Conservation (phyloP, 2,329 filamentous ascomycete species). For the Talaromyces sp. region DNA sequence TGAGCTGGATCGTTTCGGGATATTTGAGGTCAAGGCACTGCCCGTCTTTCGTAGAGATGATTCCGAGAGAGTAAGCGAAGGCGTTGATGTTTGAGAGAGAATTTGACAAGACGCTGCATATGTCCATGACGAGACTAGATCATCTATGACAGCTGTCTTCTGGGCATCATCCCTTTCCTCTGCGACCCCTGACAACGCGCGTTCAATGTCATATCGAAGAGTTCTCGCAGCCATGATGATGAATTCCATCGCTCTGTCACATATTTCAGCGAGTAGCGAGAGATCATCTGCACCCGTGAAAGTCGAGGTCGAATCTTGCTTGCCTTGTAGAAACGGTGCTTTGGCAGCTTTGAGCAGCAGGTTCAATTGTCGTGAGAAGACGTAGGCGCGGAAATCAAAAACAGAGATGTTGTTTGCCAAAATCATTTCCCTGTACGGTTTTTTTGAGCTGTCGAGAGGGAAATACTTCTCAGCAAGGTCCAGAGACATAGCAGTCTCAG, state of each 20-base stretch:
- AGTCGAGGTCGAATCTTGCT: slow-evolving; percentile 24
- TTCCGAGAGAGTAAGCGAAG: slow-evolving; percentile 35
- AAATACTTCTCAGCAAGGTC: slow-evolving; percentile 33
- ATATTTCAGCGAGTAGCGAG: slow-evolving; percentile 78
- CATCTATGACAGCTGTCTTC: slow-evolving; percentile 39
- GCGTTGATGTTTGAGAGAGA: slow-evolving; percentile 39
- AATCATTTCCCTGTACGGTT: slow-evolving; percentile 87
- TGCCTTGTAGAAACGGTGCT: slow-evolving; percentile 36
- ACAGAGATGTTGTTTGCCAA: slow-evolving; percentile 91
- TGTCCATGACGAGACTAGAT: slow-evolving; percentile 48
- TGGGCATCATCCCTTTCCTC: slow-evolving; percentile 33
- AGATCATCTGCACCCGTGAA: slow-evolving; percentile 68
- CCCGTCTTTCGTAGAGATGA: slow-evolving; percentile 33
- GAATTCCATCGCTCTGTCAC: slow-evolving; percentile 76
- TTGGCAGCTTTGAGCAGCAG: slow-evolving; percentile 82
- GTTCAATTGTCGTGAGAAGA: slow-evolving; percentile 84
- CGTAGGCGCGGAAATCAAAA: slow-evolving; percentile 91
- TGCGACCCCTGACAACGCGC: slow-evolving; percentile 52
- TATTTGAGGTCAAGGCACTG: slow-evolving; percentile 26
- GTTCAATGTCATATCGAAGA: slow-evolving; percentile 72
- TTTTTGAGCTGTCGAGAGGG: slow-evolving; percentile 57
- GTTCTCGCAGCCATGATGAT: slow-evolving; percentile 75
- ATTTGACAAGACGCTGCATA: slow-evolving; percentile 45
- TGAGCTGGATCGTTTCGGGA: slow-evolving; percentile 42
- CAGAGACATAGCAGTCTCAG: slow-evolving; percentile 29